Conservation (phyloP, 2,329 filamentous ascomycete species). For the Thelonectria olida region DNA sequence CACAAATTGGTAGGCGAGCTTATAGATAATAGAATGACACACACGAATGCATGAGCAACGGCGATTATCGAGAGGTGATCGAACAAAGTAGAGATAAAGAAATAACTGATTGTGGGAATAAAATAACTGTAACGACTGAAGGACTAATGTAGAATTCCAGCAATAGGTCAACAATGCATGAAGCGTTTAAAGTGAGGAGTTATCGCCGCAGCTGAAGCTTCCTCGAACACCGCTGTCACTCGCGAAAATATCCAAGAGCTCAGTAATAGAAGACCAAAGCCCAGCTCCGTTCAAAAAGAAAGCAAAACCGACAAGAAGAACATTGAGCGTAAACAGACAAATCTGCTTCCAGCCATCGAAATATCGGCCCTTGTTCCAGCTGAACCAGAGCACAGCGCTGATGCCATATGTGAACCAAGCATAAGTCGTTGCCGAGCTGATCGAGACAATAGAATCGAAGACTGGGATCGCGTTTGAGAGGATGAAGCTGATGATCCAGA, state of each 20-base stretch:
- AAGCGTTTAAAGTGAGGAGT: not conserved
- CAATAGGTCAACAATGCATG: not conserved
- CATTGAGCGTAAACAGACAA: constrained; percentile 24
- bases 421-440: constrained; percentile 31
- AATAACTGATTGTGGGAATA: not conserved
- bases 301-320: constrained; percentile 23
- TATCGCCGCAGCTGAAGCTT: constrained; percentile 25
- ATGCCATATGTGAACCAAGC: constrained; percentile 37
- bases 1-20: too few species aligned
- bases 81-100: too few species aligned
- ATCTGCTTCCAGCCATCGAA: constrained; percentile 28
- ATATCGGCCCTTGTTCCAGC: constrained; percentile 21
- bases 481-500: constrained; percentile 35
- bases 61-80: too few species aligned
- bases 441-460: constrained; percentile 35
- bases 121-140: not conserved
- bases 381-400: constrained; percentile 27
- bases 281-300: constrained; percentile 29
- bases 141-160: too few species aligned
- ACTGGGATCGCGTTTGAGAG: constrained; percentile 35
- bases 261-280: constrained; percentile 29
- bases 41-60: too few species aligned
- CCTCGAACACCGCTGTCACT: constrained; percentile 9
- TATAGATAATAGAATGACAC: too few species aligned
- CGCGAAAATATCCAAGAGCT: constrained; percentile 24